Conservation (phyloP, 2,329 filamentous ascomycete species). For the Phyllosticta ampelicida region DNA sequence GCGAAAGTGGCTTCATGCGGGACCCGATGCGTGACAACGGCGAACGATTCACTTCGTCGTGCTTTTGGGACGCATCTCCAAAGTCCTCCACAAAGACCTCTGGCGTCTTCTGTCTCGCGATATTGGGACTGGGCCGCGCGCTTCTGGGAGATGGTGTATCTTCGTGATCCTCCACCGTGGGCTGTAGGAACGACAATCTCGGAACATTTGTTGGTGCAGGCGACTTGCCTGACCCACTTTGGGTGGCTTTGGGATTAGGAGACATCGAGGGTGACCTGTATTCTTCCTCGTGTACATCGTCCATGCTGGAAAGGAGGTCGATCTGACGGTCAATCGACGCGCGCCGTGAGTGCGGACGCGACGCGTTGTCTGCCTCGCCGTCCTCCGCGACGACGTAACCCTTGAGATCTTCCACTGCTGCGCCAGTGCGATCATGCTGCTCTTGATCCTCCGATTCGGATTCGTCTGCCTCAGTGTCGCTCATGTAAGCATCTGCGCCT, state of each 20-base stretch:
- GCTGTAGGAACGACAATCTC: constrained; percentile 5
- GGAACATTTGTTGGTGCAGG: background rate
- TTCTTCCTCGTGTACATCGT: constrained; percentile 8
- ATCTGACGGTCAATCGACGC: constrained; percentile 9
- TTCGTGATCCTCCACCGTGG: constrained; percentile 9
- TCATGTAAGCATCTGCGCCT: background rate
- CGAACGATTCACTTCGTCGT: background rate
- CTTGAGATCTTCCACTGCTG: constrained; percentile 8
- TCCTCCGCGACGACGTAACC: constrained; percentile 10
- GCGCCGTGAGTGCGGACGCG: background rate
- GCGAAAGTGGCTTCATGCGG: background rate
- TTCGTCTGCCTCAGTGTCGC: background rate
- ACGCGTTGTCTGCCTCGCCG: background rate
- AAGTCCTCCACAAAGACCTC: constrained; percentile 5
- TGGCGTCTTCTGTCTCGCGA: background rate
- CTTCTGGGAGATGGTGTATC: constrained; percentile 3
- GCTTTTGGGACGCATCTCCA: background rate
- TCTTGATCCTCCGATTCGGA: background rate
- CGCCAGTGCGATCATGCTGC: background rate
- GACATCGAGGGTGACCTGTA: background rate
- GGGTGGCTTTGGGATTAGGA: background rate
- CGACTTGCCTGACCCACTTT: background rate
- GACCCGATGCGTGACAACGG: background rate
- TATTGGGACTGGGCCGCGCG: background rate
- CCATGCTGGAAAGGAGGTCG: constrained; percentile 9